These are phyloP conservation scores for Ogataea methanolica DNA, from an alignment of 805 yeast species.

Conservation along the genomic window DNA sequence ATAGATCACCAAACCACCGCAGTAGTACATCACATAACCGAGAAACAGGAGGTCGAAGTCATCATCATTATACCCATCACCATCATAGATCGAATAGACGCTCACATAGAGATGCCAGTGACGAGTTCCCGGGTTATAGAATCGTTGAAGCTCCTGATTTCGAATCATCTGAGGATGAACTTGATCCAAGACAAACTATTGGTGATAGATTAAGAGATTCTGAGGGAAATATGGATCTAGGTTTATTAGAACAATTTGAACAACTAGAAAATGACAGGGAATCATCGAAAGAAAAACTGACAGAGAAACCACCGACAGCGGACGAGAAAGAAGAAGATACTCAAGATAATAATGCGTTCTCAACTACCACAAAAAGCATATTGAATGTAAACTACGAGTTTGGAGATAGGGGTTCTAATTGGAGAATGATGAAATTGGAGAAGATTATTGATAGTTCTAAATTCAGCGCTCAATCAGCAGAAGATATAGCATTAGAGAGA, in stretches of 20 bases:
- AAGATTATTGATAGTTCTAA: slow-evolving; percentile 19
- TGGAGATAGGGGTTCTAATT: slow-evolving; percentile 35
- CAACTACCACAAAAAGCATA: neutral
- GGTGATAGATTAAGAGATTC: slow-evolving; percentile 4
- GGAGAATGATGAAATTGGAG: slow-evolving; percentile 34
- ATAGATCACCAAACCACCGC: neutral
- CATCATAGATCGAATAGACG: neutral
- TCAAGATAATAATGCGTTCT: neutral
- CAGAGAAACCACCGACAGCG: neutral
- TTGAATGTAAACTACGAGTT: slow-evolving; percentile 28
- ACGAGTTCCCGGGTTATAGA: slow-evolving; percentile 13
- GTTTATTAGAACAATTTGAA: slow-evolving; percentile 1
- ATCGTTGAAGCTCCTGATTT: slow-evolving; percentile 24
- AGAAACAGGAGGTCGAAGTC: neutral
- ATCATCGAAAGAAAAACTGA: neutral
- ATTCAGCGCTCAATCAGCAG: slow-evolving; percentile 12
- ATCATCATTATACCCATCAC: slow-evolving; percentile 2
- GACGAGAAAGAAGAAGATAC: neutral
- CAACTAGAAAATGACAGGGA: neutral
- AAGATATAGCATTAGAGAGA: slow-evolving; percentile 25
- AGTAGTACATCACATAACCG: neutral
- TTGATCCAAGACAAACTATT: neutral
- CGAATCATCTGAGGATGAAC: slow-evolving; percentile 19
- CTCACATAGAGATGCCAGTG: neutral
- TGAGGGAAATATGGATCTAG: slow-evolving; percentile 11